These are phyloP conservation scores for Trametes cingulata DNA, from an alignment of 768 basidiomycete genomes.

Conservation along the genomic window DNA sequence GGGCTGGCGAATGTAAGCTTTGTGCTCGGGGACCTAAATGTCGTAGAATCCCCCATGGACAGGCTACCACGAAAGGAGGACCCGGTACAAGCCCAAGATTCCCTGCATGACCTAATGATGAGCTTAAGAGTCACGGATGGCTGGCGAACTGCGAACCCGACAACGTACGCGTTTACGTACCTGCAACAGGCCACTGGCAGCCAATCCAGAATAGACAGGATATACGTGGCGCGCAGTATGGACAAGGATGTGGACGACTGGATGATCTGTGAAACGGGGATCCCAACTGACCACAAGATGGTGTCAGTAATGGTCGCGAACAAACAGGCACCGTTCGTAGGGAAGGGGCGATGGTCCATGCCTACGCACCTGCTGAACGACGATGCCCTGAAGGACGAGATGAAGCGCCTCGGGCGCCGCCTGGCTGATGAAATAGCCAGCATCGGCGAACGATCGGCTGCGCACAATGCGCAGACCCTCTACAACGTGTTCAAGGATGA, in stretches of 20 bases:
- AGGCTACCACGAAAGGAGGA: background rate
- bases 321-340: slow-evolving; percentile 1
- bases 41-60: slow-evolving; percentile 32
- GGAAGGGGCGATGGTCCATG: slow-evolving; percentile 9
- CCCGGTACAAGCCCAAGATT: no score
- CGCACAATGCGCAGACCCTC: background rate
- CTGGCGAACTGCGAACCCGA: no score
- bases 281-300: slow-evolving; percentile 6
- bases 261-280: background rate
- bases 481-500: background rate
- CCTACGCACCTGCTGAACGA: background rate
- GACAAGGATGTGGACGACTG: background rate
- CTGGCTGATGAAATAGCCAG: background rate
- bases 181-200: no score
- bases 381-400: background rate
- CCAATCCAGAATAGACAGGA: no score
- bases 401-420: background rate
- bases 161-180: no score
- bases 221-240: no score
- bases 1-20: background rate
- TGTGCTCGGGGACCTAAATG: slow-evolving; percentile 36
- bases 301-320: background rate
- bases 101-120: no score
- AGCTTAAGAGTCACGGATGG: no score
- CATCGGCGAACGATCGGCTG: background rate